Evolutionary conservation across 345 rosid species (phyloP).

Genomic region (Citrus reticulata): DNA sequence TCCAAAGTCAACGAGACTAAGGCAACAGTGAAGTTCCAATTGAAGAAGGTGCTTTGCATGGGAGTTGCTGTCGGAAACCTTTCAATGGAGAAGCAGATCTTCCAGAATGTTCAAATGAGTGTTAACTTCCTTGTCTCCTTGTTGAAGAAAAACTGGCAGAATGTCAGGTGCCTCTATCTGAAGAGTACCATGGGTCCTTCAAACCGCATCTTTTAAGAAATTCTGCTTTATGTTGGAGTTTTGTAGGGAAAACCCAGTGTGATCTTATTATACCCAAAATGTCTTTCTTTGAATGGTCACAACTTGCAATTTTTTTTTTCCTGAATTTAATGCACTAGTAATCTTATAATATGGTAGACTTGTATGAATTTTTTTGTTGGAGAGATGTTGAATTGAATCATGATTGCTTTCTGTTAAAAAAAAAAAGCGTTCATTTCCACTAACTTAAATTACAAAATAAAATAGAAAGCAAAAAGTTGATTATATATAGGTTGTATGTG

Average conservation of each 20-base stretch:
- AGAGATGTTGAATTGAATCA: slow-evolving; percentile 1
- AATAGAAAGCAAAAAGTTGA: no score
- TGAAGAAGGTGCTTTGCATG: slow-evolving; percentile 83
- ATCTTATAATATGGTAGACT: not conserved
- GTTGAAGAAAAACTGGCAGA: slow-evolving; percentile 84
- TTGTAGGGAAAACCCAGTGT: not conserved
- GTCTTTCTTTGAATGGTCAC: not conserved
- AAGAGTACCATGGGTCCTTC: slow-evolving; percentile 79
- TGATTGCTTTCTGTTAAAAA: not conserved
- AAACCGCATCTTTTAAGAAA: slow-evolving; percentile 49
- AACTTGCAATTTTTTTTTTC: not conserved
- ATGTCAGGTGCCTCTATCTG: slow-evolving; percentile 73
- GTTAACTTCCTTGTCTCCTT: slow-evolving; percentile 76
- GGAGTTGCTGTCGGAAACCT: slow-evolving; percentile 78
- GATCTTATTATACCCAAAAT: not conserved
- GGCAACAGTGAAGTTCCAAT: slow-evolving; percentile 77
- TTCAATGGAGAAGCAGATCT: slow-evolving; percentile 73
- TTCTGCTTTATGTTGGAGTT: not conserved
- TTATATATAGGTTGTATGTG: no score
- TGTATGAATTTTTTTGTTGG: not conserved
- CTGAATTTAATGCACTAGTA: not conserved
- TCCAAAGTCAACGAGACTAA: slow-evolving; percentile 73
- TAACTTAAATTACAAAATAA: no score
- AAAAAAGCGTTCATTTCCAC: no score
- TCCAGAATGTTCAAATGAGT: slow-evolving; percentile 80